Evolutionary conservation across 176 grass and related monocot species (phyloP), one percentile per base, ranked within the genome.

Genomic region (Microstegium vimineum): DNA sequence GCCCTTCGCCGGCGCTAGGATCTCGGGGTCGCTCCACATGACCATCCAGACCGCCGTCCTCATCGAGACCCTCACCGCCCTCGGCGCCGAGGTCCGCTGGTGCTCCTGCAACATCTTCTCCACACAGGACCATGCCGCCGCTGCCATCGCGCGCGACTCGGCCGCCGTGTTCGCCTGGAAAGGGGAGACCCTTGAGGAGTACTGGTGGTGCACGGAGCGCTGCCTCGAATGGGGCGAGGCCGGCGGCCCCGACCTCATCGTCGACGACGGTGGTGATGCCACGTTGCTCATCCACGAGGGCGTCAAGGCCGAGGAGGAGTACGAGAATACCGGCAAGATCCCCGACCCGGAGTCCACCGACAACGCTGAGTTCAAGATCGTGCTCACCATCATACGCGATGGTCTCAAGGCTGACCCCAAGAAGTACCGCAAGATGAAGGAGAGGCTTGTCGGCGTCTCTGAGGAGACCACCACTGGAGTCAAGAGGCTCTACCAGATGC

Each of bases 171-270:
- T 99, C 65, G 96, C 96, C 0, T 99, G 96, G 96, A 99, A 99
- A 85, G 91, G 96, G 42, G 96, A 99, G 85, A 95, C 96, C 0
- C 91, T 95, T 63, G 86, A 91, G 87, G 96, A 99, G 89, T 99
- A 99, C 93, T 99, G 96, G 96, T 99, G 96, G 96, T 99, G 96
- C 91, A 95, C 93, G 59, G 96, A 99, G 90, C 87, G 93, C 14
- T 91, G 93, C 89, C 93, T 99, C 42, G 93, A 99, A 80, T 99
- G 91, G 96, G 96, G 96, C 54, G 62, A 11, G 10, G 84, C 20
- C 1, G 90, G 93, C 8, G 96, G 93, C 5, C 96, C 96, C 6
- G 90, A 98, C 80, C 96, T 98, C 89, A 93, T 98, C 76, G 92
- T 98, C 74, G 95, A 98, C 28, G 95, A 95, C 15, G 95, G 95